Base-by-base conservation (phyloP, 352 stramenopile species). In the Globisporangium apiculatum region DNA sequence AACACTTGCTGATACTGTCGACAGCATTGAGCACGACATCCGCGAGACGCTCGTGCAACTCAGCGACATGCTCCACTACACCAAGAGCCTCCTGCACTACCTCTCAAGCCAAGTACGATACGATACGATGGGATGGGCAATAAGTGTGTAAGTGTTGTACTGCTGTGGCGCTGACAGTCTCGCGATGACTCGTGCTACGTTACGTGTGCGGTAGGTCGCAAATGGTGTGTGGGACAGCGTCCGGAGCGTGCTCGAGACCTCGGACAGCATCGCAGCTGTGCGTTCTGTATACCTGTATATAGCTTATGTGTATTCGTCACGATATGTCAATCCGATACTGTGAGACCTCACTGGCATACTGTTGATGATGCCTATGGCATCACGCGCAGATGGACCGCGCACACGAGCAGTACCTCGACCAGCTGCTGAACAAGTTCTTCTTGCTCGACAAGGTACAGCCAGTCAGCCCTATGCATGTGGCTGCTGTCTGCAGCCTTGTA, bases 31-130 rank as follows among this genome's bases (percentile, higher is more conserved):
- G 56, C 49, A 54, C 5, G 66, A 78, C 0, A 52, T 89, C 24
- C 72, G 74, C 10, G 51, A 62, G 12, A 55, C 76, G 12, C 61
- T 89, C 0, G 57, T 91, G n/a, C 68, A 73, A 47, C 50, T 87
- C 8, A 71, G 75, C 37, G 71, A 83, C 50, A 93, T 93, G 83
- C 72, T 91, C 10, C 80, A 93, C 55, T 93, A 85, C 60, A 86
- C 80, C 0, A 80, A 85, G 53, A 75, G 70, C 37, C 61, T 93
- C 17, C 60, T 90, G 17, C 74, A 68, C 36, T 93, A 89, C 60
- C 71, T 93, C 24, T 74, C 73, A 8, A 83, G 73, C 54, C 79
- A 89, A 71, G 79, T 87, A 67, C 12, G 57, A 12, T 2, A 31
- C 24, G 24, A 31, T 31, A 3, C 24, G 24, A 31, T 31, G 3